These are phyloP conservation scores for Penicillium alfredii DNA, from an alignment of 495 filamentous ascomycete genomes.

Conservation along the genomic window DNA sequence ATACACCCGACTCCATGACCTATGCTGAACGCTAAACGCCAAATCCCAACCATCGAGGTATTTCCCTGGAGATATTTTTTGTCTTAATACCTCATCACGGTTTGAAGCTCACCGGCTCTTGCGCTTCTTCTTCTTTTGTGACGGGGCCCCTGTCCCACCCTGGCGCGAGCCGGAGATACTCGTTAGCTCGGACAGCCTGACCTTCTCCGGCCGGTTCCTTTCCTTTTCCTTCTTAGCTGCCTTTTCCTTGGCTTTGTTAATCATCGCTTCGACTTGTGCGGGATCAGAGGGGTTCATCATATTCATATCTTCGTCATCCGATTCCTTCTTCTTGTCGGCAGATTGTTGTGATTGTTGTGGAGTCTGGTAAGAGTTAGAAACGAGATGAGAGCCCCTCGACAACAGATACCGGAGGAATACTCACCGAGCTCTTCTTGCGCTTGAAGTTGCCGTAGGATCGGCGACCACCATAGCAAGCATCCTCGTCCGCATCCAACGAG, in stretches of 20 bases:
- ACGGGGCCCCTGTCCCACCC: constrained; percentile 1
- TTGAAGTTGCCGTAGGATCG: constrained; percentile 37
- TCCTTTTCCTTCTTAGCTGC: constrained; percentile 12
- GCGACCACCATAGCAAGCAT: constrained; percentile 29
- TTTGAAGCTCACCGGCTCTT: constrained; percentile 16
- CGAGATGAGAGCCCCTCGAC: too few relatives aligned
- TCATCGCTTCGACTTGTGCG: constrained; percentile 8
- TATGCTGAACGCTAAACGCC: constrained; percentile 11
- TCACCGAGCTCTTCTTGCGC: constrained; percentile 26
- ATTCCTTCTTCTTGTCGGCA: constrained; percentile 8
- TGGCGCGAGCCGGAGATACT: constrained; percentile 33
- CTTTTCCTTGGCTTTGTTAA: constrained; percentile 13
- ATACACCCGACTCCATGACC: constrained; percentile 5
- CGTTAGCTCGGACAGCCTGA: constrained; percentile 23
- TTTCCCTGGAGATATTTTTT: too few relatives aligned
- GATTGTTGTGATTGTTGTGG: too few relatives aligned
- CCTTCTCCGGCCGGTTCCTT: constrained; percentile 3
- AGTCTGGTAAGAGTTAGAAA: constrained; percentile 5
- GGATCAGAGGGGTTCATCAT: constrained; percentile 4
- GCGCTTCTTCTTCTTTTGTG: constrained; percentile 35
- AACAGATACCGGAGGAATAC: too few relatives aligned
- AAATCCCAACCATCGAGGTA: background rate
- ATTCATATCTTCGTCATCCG: constrained; percentile 9
- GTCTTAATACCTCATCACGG: too few relatives aligned
- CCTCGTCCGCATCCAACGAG: constrained; percentile 34